Evolutionary conservation across 345 rosid genomes (phyloP).

Genomic region (Corchorus capsularis): DNA sequence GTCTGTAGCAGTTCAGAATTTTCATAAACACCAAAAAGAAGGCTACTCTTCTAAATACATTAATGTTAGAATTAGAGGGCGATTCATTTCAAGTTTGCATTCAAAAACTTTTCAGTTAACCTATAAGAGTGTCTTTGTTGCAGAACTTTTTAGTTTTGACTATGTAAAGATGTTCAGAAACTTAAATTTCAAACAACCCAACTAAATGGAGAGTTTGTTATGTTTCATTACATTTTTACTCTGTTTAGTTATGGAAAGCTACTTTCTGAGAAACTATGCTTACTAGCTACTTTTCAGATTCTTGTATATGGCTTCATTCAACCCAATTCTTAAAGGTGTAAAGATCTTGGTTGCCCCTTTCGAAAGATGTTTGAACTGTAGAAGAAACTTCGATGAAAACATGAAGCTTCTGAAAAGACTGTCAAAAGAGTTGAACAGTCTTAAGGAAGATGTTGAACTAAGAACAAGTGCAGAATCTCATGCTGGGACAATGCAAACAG

Average conservation of each 20-base stretch:
- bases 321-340: not conserved
- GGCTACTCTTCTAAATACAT: not conserved
- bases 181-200: not conserved
- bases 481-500: not conserved
- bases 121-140: no score
- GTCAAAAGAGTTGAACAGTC: not conserved
- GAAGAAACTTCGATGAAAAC: conserved; percentile 14
- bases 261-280: not conserved
- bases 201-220: not conserved
- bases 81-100: no score
- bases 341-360: conserved; percentile 13
- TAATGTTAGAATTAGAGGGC: no score
- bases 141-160: no score
- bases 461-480: conserved; percentile 15
- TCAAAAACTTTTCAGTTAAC: not conserved
- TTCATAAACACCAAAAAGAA: not conserved
- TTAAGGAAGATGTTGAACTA: conserved; percentile 14
- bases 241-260: not conserved
- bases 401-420: conserved; percentile 8
- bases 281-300: not conserved
- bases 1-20: not conserved
- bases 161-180: no score
- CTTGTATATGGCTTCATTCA: conserved; percentile 8
- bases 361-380: conserved; percentile 6
- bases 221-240: not conserved